These are phyloP conservation scores for Citrus sp. DNA, from an alignment of 345 rosid genomes.

Conservation along the genomic window DNA sequence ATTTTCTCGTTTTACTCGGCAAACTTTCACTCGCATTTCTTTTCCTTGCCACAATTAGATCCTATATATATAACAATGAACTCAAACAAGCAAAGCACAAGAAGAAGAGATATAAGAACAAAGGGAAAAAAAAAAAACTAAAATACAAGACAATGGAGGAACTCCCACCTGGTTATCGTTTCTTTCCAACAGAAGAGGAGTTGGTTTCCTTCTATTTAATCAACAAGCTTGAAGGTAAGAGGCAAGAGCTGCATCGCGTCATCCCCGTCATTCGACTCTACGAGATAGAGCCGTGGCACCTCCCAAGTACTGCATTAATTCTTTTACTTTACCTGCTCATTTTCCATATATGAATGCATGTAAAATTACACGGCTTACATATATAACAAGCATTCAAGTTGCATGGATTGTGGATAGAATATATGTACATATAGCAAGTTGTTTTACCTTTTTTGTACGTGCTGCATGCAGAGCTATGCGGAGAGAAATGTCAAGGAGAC, in stretches of 20 bases:
- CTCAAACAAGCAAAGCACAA: not conserved
- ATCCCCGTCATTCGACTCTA: constrained; percentile 65
- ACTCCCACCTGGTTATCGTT: constrained; percentile 54
- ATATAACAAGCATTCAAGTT: not conserved
- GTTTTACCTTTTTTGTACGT: constrained; percentile 8
- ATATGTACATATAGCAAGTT: not conserved
- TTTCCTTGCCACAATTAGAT: not conserved
- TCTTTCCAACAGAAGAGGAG: constrained; percentile 95
- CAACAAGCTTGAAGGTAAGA: constrained; percentile 61
- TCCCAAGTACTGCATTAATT: constrained; percentile 51
- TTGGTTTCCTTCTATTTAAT: constrained; percentile 70
- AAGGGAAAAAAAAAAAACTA: not conserved
- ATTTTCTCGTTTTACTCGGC: constrained; percentile 66
- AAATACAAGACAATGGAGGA: constrained; percentile 27
- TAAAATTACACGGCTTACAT: not conserved
- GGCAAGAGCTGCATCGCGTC: constrained; percentile 47
- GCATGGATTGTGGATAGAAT: not conserved
- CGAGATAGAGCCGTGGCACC: constrained; percentile 61
- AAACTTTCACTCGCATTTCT: constrained; percentile 4
- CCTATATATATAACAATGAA: constrained; percentile 10
- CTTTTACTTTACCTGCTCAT: not conserved
- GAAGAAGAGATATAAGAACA: no score
- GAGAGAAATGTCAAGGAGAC: constrained; percentile 59
- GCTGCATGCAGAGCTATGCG: constrained; percentile 57
- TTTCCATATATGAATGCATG: not conserved